Base-by-base conservation (phyloP, 768 basidiomycete species). In the Boletus rufocinnamomeus region DNA sequence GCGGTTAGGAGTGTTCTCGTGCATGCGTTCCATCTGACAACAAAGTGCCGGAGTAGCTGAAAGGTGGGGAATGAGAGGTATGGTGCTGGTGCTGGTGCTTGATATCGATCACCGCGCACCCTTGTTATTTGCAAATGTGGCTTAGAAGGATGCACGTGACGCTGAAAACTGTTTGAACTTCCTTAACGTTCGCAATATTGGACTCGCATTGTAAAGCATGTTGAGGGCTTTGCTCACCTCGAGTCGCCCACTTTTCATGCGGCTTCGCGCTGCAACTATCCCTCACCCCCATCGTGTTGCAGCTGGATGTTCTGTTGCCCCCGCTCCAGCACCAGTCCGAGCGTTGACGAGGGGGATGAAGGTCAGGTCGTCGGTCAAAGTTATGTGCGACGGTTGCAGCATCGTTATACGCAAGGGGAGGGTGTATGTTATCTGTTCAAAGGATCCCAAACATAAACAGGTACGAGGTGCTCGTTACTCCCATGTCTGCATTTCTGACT, bases 401-500 rank as follows among this genome's bases (percentile, higher is more conserved):
- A 77, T 96, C 49, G 96, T 98, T 37, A 83, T 82, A 74, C 79
- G 95, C 67, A 94, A 97, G 73, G 95, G 95, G 46, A 85, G 89
- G 66, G 84, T 98, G 37, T 97, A 95, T 75, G 86, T 98, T 45
- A 84, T 97, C 27, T 98, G 96, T 74, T 86, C 86, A 19, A 93
- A 91, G 71, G 93, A 98, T 66, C 92, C 95, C 3, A 98, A 96
- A 72, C 96, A 98, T 72, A 98, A 98, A 74, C 95, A 98, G 87
- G 95, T 92, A 58, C 51, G 82, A 68, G 32, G 30, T 51, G 28
- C 34, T 38, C 27, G 13, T 51, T 44, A 27, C n/a, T 35, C 28
- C 53, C 21, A 40, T 21, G 30, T 45, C 23, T 35, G n/a, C 32
- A 59, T 50, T 60, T 55, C 60, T 67, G 53, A 70, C 51, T 19